Conservation (phyloP, 179 eudicot genomes). For the Camellia oleifera region DNA sequence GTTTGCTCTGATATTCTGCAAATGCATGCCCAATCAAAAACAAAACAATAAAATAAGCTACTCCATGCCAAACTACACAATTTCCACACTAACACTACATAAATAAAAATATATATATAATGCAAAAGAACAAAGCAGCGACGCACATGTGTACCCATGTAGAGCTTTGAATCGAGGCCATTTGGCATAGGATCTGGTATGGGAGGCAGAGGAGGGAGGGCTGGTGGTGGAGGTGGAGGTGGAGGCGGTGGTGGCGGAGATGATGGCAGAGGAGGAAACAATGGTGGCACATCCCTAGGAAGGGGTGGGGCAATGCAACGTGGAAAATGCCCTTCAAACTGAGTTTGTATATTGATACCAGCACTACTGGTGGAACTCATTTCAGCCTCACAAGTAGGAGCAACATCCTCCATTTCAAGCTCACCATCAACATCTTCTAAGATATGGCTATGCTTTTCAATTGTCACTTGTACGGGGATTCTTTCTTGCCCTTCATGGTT, state of each 20-base stretch:
- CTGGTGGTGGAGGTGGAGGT: constrained; percentile 40
- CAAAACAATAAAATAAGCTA: neutral
- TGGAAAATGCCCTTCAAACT: constrained; percentile 33
- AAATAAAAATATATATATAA: neutral
- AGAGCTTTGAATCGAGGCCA: constrained; percentile 45
- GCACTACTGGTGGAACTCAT: constrained; percentile 26
- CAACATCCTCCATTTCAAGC: constrained; percentile 98
- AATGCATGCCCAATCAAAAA: constrained; percentile 5
- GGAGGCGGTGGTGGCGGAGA: constrained; percentile 75
- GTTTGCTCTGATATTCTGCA: constrained; percentile 45
- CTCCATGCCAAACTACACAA: neutral
- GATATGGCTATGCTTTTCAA: constrained; percentile 71
- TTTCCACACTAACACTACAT: neutral
- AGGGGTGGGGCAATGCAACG: constrained; percentile 43
- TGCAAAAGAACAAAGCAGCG: constrained; percentile 2
- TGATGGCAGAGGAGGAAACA: constrained; percentile 61
- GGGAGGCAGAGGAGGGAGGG: constrained; percentile 30
- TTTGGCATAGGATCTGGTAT: constrained; percentile 26
- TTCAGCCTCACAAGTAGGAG: constrained; percentile 63
- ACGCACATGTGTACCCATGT: constrained; percentile 48
- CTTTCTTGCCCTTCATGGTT: constrained; percentile 38
- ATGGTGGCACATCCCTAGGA: constrained; percentile 50
- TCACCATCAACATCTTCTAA: constrained; percentile 99
- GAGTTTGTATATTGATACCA: constrained; percentile 32
- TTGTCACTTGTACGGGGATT: constrained; percentile 24